phyloP scores from a whole-genome alignment of 257 asterid genomes.

The Jaltomata sinuosa region DNA sequence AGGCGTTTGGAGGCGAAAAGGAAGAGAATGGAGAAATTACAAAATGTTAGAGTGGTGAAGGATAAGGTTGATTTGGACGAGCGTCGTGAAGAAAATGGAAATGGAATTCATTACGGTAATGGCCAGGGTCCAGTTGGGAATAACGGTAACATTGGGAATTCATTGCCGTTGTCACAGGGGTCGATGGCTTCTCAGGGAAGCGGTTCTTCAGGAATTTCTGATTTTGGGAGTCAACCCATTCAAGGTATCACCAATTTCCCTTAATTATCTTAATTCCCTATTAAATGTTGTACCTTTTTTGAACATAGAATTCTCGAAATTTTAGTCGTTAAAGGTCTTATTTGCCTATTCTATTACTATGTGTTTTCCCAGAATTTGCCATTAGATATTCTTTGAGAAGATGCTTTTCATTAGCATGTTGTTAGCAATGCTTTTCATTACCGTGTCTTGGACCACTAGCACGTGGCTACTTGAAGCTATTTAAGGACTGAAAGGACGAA shows the following conservation, averaged over 20 bases:
- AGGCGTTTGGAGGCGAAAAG: conserved; percentile 68
- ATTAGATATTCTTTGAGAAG: not conserved
- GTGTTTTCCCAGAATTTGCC: not conserved
- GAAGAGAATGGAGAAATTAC: conserved; percentile 60
- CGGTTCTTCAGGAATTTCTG: conserved; percentile 51
- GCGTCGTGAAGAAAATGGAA: conserved; percentile 15
- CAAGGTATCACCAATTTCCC: conserved; percentile 32
- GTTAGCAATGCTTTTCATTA: not conserved
- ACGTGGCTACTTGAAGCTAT: not conserved
- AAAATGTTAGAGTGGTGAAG: conserved; percentile 29
- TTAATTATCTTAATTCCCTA: not conserved
- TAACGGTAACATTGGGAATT: conserved; percentile 14
- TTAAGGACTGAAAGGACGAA: not conserved
- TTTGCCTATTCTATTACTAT: not conserved
- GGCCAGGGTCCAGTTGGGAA: not conserved
- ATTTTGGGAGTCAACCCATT: conserved; percentile 25
- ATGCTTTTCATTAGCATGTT: not conserved
- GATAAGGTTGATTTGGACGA: conserved; percentile 22
- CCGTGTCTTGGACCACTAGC: not conserved
- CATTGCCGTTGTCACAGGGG: conserved; percentile 24
- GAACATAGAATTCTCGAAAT: not conserved
- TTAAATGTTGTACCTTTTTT: not conserved
- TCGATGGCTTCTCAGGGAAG: conserved; percentile 41
- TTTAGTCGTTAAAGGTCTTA: not conserved
- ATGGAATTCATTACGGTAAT: not conserved